Conservation (phyloP, 441 rosid genomes). For the Populus hybrid region DNA sequence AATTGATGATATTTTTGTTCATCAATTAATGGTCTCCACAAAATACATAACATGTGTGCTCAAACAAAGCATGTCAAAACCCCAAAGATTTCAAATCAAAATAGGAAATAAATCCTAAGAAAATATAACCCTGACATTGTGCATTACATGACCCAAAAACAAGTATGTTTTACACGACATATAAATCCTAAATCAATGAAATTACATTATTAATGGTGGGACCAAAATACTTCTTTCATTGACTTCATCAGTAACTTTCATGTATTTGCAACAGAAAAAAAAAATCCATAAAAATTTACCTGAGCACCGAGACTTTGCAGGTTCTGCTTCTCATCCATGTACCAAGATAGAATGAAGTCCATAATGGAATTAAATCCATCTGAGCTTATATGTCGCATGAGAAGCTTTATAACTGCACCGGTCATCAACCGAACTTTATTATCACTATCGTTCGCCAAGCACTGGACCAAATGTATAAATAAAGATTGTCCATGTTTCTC, state of each 20-base stretch:
- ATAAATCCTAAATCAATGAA: background rate
- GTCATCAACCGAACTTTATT: slow-evolving; percentile 59
- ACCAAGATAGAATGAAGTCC: slow-evolving; percentile 63
- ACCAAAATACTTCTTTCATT: background rate
- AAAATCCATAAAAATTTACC: slow-evolving; percentile 40
- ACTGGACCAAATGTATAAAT: slow-evolving; percentile 54
- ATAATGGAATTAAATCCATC: slow-evolving; percentile 45
- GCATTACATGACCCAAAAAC: background rate
- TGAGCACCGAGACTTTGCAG: slow-evolving; percentile 77
- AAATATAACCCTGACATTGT: too few relatives aligned
- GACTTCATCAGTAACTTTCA: background rate
- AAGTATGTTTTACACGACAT: background rate
- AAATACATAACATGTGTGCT: too few relatives aligned
- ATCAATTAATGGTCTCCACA: background rate
- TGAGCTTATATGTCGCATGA: slow-evolving; percentile 48
- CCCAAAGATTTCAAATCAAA: too few relatives aligned
- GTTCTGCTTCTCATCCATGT: slow-evolving; percentile 48
- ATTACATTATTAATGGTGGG: background rate
- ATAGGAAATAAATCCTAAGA: too few relatives aligned
- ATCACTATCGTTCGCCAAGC: slow-evolving; percentile 69
- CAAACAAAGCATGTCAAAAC: too few relatives aligned
- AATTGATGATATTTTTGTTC: background rate
- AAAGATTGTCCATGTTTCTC: slow-evolving; percentile 55
- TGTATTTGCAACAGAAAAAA: background rate
- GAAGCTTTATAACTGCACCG: slow-evolving; percentile 60